Conservation (phyloP, 371 early-diverging fungal species). For the Conidiobolus coronatus region DNA sequence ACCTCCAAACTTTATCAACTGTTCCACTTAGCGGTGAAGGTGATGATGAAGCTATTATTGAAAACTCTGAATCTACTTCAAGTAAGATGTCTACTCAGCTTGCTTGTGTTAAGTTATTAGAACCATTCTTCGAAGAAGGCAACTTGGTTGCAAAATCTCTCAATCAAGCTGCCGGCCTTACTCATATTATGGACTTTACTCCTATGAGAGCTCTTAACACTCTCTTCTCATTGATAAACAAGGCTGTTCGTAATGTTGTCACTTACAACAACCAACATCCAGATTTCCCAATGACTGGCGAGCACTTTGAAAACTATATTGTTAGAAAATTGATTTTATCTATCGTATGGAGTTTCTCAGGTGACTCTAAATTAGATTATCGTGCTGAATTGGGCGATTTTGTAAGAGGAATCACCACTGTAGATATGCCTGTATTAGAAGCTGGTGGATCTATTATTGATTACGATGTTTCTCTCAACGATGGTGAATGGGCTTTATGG, state of each 20-base stretch:
- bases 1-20: slow-evolving; percentile 51
- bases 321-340: slow-evolving; percentile 58
- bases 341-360: slow-evolving; percentile 88
- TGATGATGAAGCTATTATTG: slow-evolving; percentile 62
- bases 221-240: slow-evolving; percentile 77
- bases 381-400: slow-evolving; percentile 62
- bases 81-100: slow-evolving; percentile 41
- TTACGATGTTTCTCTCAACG: slow-evolving; percentile 60
- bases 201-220: slow-evolving; percentile 61
- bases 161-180: slow-evolving; percentile 36
- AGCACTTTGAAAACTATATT: slow-evolving; percentile 54
- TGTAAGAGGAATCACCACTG: slow-evolving; percentile 48
- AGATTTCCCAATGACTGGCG: slow-evolving; percentile 73
- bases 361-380: slow-evolving; percentile 59
- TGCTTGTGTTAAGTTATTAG: slow-evolving; percentile 44
- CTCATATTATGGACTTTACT: slow-evolving; percentile 96
- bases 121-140: slow-evolving; percentile 38
- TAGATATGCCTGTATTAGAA: slow-evolving; percentile 51
- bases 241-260: slow-evolving; percentile 55
- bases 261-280: slow-evolving; percentile 76
- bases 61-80: slow-evolving; percentile 21
- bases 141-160: slow-evolving; percentile 58
- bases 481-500: slow-evolving; percentile 83
- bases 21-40: slow-evolving; percentile 22
- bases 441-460: slow-evolving; percentile 54